These are phyloP conservation scores for Fusarium anguioides DNA, from an alignment of 2,329 filamentous ascomycete species.

Conservation along the genomic window DNA sequence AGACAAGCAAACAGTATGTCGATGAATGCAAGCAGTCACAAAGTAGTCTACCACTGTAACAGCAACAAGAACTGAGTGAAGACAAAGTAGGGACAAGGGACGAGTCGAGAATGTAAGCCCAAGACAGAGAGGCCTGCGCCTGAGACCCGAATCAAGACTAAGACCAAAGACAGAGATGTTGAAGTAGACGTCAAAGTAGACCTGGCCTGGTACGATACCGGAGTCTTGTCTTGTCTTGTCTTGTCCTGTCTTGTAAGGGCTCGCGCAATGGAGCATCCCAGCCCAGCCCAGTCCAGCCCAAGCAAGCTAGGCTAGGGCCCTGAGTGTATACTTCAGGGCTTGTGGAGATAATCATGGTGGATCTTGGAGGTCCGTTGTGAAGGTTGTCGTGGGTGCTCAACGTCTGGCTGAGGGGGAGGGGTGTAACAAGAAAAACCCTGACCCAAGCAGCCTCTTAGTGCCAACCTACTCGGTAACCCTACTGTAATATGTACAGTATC, in stretches of 20 bases:
- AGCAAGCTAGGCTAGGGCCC: conserved; percentile 28
- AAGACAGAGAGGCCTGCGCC: conserved; percentile 17
- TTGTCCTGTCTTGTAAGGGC: conserved; percentile 17
- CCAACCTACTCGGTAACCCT: conserved; percentile 41
- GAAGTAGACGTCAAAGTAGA: conserved; percentile 11
- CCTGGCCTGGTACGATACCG: conserved; percentile 23
- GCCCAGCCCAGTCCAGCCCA: conserved; percentile 20
- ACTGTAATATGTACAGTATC: conserved; percentile 23
- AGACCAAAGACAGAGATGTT: conserved; percentile 17
- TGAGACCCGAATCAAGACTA: conserved; percentile 8
- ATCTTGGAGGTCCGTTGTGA: conserved; percentile 21
- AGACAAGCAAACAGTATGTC: conserved; percentile 27
- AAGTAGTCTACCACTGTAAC: conserved; percentile 15
- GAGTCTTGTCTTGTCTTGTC: conserved; percentile 29
- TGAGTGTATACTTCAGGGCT: conserved; percentile 37
- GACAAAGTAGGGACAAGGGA: conserved; percentile 28
- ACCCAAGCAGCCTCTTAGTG: conserved; percentile 39
- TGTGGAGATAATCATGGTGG: conserved; percentile 40
- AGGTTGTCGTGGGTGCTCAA: conserved; percentile 33
- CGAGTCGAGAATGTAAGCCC: conserved; percentile 14
- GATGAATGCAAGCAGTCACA: conserved; percentile 23
- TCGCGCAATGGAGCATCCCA: conserved; percentile 21
- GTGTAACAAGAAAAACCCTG: conserved; percentile 32
- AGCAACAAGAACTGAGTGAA: conserved; percentile 24
- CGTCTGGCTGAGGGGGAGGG: conserved; percentile 32